Conservation (phyloP, 805 yeast genomes). For the Candida fluviatilis region DNA sequence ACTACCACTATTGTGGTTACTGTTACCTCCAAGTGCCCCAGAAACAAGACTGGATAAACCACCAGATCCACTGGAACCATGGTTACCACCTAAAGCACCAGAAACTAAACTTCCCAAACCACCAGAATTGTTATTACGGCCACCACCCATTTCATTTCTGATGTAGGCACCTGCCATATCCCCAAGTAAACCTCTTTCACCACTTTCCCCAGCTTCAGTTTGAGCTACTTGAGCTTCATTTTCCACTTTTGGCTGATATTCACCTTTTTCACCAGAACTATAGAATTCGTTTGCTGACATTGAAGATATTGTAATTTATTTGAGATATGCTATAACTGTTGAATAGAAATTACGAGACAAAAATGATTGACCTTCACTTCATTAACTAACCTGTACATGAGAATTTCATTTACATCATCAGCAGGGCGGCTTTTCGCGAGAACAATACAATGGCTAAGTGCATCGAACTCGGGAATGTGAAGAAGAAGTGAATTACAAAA, state of each 20-base stretch:
- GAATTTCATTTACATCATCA: too few species aligned
- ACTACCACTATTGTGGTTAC: conserved; percentile 6
- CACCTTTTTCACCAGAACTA: conserved; percentile 39
- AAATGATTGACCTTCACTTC: background rate
- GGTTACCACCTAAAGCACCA: conserved; percentile 47
- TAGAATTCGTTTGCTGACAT: conserved; percentile 61
- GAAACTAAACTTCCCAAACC: conserved; percentile 50
- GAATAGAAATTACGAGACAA: background rate
- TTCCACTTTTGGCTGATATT: conserved; percentile 18
- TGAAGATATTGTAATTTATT: conserved; percentile 3
- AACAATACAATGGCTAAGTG: too few species aligned
- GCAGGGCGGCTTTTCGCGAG: too few species aligned
- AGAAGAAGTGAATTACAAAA: too few species aligned
- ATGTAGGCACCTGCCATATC: conserved; percentile 53
- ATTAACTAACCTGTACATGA: too few species aligned
- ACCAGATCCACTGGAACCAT: conserved; percentile 13
- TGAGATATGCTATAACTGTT: background rate
- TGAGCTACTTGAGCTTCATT: conserved; percentile 17
- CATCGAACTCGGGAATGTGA: too few species aligned
- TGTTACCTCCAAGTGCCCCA: conserved; percentile 5
- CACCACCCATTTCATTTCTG: conserved; percentile 40
- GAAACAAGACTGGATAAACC: conserved; percentile 10
- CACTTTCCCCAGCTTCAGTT: conserved; percentile 12
- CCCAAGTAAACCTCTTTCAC: conserved; percentile 43
- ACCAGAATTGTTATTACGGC: conserved; percentile 27